A percentile compares a stretch with the other conserved stretches of the same genome.
phyloP scores from a whole-genome alignment of 441 rosid species.

The Eutrema salsugineum region DNA sequence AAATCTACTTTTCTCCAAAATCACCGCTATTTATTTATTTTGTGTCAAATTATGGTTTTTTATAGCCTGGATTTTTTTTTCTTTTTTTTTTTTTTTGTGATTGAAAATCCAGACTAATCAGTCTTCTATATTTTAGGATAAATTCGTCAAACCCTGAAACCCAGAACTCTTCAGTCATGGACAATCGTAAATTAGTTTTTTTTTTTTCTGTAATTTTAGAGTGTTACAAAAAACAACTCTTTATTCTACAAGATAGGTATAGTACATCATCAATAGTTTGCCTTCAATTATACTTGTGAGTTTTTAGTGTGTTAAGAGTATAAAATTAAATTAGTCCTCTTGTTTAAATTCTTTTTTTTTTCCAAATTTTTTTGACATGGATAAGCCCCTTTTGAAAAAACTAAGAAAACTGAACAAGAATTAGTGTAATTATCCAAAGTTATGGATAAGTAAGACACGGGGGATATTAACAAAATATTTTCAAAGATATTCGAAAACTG shows the following conservation, averaged over 20 bases:
- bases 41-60: not conserved
- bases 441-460: constrained; percentile 13
- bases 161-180: not conserved
- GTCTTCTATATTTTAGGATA: too few species aligned
- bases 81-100: not conserved
- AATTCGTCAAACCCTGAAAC: too few species aligned
- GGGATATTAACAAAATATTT: not conserved
- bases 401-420: not conserved
- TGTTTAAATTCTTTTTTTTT: too few species aligned
- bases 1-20: too few species aligned
- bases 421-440: not conserved
- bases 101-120: not conserved
- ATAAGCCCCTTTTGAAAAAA: not conserved
- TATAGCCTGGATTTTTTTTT: not conserved
- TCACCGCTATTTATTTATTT: not conserved
- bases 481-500: not conserved
- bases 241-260: too few species aligned
- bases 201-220: not conserved
- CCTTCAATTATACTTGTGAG: too few species aligned
- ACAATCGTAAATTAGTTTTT: not conserved
- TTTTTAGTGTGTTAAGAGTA: not conserved
- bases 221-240: too few species aligned
- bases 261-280: not conserved
- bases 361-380: too few species aligned
- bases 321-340: not conserved